A percentile compares a stretch with the other conserved stretches of the same genome.
These are phyloP conservation scores for Melaleuca alternifolia DNA, from an alignment of 345 rosid species.

Conservation along the genomic window DNA sequence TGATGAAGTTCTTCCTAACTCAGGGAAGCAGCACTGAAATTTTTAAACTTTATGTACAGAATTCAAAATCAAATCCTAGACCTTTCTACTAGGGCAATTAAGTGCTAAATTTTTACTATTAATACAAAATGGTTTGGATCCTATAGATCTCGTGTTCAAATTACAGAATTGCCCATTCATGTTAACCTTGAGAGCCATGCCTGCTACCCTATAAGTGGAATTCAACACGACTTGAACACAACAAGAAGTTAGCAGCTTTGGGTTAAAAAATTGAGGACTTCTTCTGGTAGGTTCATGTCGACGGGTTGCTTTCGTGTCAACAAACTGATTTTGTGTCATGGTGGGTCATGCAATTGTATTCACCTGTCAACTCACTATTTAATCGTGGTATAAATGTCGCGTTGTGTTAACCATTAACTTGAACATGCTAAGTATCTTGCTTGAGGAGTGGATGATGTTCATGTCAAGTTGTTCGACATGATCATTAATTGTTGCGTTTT, in stretches of 20 bases:
- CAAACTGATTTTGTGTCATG: not conserved
- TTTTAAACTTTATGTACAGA: not conserved
- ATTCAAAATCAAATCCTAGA: not conserved
- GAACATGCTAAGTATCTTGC: not conserved
- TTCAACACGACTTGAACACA: not conserved
- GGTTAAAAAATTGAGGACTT: not conserved
- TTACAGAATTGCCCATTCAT: rapidly evolving
- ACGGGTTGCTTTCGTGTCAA: too few species aligned
- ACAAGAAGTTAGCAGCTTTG: rapidly evolving
- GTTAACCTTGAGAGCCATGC: not conserved
- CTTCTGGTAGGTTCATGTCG: rapidly evolving
- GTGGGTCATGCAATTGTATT: not conserved
- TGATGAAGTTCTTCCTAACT: too few species aligned
- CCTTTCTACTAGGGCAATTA: too few species aligned
- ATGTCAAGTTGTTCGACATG: rapidly evolving
- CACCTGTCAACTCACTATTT: not conserved
- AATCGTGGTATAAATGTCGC: rapidly evolving
- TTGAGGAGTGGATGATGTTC: not conserved
- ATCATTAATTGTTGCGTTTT: not conserved
- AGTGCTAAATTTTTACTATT: not conserved
- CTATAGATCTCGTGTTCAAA: not conserved
- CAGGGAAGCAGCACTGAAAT: not conserved
- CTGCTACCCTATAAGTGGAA: rapidly evolving
- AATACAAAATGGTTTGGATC: not conserved
- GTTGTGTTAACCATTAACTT: rapidly evolving